These are phyloP conservation scores for Coemansia guatemalensis DNA, from an alignment of 192 early-diverging fungal genomes.

Conservation along the genomic window DNA sequence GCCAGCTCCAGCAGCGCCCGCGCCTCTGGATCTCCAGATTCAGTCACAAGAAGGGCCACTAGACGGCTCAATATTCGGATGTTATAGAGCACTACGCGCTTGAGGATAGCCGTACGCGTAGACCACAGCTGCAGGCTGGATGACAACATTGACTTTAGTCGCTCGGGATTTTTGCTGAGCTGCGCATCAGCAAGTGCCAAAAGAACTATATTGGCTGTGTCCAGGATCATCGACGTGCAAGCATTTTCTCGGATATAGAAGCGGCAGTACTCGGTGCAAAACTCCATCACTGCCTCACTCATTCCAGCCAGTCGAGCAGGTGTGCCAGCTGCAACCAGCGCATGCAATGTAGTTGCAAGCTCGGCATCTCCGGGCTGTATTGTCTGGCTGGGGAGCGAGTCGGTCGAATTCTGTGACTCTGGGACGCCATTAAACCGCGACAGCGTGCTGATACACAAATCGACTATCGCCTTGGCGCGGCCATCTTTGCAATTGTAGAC, in stretches of 20 bases:
- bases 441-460: conserved; percentile 30
- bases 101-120: conserved; percentile 30
- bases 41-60: conserved; percentile 5
- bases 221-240: conserved; percentile 21
- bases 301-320: conserved; percentile 20
- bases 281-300: conserved; percentile 22
- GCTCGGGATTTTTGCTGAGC: conserved; percentile 11
- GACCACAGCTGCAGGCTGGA: conserved; percentile 37
- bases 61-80: conserved; percentile 39
- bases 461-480: conserved; percentile 23
- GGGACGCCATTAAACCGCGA: conserved; percentile 16
- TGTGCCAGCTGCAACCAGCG: conserved; percentile 27
- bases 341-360: conserved; percentile 23
- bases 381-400: conserved; percentile 15
- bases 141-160: conserved; percentile 16
- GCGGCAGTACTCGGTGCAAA: conserved; percentile 44
- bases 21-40: conserved; percentile 5
- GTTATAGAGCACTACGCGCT: conserved; percentile 25
- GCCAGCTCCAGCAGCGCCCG: conserved; percentile 31
- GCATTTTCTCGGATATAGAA: conserved; percentile 35
- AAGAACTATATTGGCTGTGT: conserved; percentile 27
- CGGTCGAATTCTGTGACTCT: conserved; percentile 37
- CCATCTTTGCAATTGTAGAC: conserved; percentile 33
- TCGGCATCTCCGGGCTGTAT: conserved; percentile 30
- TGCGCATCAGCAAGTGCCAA: conserved; percentile 26